Conservation (phyloP, 495 filamentous ascomycete genomes). For the Aspergillus heteromorphus region DNA sequence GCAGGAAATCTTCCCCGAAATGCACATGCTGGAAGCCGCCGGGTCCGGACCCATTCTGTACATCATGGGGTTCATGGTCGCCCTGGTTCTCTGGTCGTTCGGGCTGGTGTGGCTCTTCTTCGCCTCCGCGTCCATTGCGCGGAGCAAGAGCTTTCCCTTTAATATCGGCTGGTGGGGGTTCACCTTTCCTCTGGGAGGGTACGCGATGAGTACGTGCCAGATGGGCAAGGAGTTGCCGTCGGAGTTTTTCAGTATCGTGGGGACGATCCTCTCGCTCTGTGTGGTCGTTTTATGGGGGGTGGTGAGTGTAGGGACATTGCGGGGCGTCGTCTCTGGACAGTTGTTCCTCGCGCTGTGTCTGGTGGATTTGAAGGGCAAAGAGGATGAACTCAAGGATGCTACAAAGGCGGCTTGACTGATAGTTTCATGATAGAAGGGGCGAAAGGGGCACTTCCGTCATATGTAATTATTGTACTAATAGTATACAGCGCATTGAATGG, state of each 20-base stretch:
- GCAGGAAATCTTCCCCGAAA: conserved; percentile 44
- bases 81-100: conserved; percentile 56
- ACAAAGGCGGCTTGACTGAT: conserved; percentile 13
- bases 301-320: conserved; percentile 40
- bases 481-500: too few relatives aligned
- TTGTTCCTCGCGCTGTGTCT: conserved; percentile 51
- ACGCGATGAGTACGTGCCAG: conserved; percentile 42
- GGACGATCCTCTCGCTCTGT: conserved; percentile 41
- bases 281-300: conserved; percentile 50
- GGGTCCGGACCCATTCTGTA: conserved; percentile 49
- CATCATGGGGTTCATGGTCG: conserved; percentile 46
- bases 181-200: conserved; percentile 57
- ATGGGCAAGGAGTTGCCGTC: conserved; percentile 48
- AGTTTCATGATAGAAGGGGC: background rate
- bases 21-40: conserved; percentile 33
- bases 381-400: conserved; percentile 14
- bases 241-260: conserved; percentile 48
- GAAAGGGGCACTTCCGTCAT: background rate
- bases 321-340: conserved; percentile 37
- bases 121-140: conserved; percentile 34
- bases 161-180: conserved; percentile 69
- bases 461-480: background rate
- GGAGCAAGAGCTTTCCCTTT: conserved; percentile 50
- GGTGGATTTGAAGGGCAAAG: conserved; percentile 28
- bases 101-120: conserved; percentile 59